Evolutionary conservation across 805 yeast genomes (phyloP), one percentile per base, ranked within the genome.

Genomic region (Teunomyces tritomae): DNA sequence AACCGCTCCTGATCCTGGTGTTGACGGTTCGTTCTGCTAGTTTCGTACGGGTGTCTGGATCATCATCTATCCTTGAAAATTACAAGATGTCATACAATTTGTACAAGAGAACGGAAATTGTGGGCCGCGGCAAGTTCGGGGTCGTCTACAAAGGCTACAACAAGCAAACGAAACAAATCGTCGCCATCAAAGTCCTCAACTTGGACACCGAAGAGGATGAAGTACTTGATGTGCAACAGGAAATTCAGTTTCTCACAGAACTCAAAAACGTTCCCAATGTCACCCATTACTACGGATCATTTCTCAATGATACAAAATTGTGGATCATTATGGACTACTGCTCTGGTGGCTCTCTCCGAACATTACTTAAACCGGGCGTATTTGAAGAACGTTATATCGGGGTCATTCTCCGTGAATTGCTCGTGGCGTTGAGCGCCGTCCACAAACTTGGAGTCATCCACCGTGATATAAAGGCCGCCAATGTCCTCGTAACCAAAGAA

Each of bases 321-420:
- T 94, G 99, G 98, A 91, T 94, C 63, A 83, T 94, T 49, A 94
- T 94, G 97, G 99, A 94, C 61, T 82, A 87, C 60, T 92, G 98
- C 67, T 94, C 96, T 0, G 99, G 99, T 11, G 99, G 99, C 0
- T 87, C 96, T 1, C 80, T 89, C 47, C 77, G 99, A 52, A 88
- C 97, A 1, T 71, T 94, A 40, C 68, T 92, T 49, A 81, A 84
- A 58, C 90, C 97, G 0, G 99, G 99, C 0, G 81, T 80, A 32
- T 77, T 95, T 34, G 97, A 90, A 51, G 99, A 94, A 60, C 77
- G 77, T 58, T 85, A 87, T 61, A 82, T 87, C 32, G 85, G 91
- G 13, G 85, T 95, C n/a, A 82, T 94, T 7, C 80, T 87, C 49
- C 75, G 98, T 45, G 99, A 94, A 62, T 65, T 89, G 35, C 71